Percentiles rank a stretch among this genome's conserved stretches.
Conservation (phyloP, 139 green algal genomes). For the Deuterostichococcus epilithicus region DNA sequence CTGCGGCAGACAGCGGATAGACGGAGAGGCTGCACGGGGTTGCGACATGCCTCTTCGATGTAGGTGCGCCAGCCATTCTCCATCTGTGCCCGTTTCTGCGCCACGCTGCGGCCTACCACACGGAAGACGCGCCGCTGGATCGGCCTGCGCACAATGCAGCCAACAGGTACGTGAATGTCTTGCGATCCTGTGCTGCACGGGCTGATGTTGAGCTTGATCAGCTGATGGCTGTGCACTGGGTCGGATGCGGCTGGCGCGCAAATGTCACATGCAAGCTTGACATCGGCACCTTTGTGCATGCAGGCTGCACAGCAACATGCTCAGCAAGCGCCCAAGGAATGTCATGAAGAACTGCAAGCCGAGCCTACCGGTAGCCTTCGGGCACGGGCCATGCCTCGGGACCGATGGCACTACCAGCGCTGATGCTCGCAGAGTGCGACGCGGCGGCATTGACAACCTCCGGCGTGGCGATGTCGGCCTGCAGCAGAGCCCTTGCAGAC, state of each 20-base stretch:
- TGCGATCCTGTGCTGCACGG: no score
- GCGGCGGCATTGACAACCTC: neutral
- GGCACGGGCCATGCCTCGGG: neutral
- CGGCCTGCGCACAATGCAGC: neutral
- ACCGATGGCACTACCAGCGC: neutral
- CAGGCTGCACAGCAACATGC: no score
- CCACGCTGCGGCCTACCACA: neutral
- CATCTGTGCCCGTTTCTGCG: neutral
- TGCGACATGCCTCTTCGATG: neutral
- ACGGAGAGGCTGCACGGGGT: no score
- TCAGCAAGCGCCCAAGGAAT: neutral
- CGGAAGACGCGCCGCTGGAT: neutral
- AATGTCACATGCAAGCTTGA: no score
- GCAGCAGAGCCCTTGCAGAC: no score
- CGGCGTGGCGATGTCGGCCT: neutral
- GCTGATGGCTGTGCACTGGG: no score
- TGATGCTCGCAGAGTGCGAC: neutral
- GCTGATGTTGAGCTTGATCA: no score
- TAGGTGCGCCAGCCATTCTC: neutral
- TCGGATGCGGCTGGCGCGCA: no score
- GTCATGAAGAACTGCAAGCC: neutral
- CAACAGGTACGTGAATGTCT: no score
- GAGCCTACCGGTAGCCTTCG: neutral
- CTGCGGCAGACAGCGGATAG: no score
- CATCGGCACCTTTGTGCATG: no score